Base-by-base conservation (phyloP, 2,329 filamentous ascomycete genomes). In the Colletotrichum sansevieriae region DNA sequence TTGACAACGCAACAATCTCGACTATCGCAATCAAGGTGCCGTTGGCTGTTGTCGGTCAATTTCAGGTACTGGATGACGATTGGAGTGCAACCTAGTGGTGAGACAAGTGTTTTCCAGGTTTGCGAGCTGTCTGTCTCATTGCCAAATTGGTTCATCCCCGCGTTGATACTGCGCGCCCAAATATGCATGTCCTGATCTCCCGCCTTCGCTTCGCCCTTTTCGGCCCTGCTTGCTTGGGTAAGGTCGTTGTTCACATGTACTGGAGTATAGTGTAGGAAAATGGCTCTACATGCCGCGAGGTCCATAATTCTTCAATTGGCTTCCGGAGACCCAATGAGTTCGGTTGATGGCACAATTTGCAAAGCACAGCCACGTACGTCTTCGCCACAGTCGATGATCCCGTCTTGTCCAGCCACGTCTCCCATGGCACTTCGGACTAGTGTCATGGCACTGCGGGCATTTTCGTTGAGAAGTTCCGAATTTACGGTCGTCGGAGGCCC, bases 1-100 rank as follows among this genome's bases (percentile, higher is more conserved):
- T n/a, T 54, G 49, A 54, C 49, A 37, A 54, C 15, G 35, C 49
- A 54, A 29, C 29, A n/a, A 4, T 54, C 15, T 25, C 12, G 13
- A 25, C 49, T n/a, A 52, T 52, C 29, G 33, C 33, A 22, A 35
- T 65, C 54, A 65, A 56, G 39, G 57, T 37, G 6, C 54, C 18
- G 15, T 35, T 10, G 47, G 33, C 29, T 37, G 3, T 37, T 12
- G 49, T 35, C 13, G 57, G 54, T 46, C 41, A 55, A 35, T 54
- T 13, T n/a, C 55, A 60, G 35, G 54, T 22, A 68, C 62, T 22
- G 47, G 20, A 49, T 65, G 62, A 56, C 41, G 33, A 41, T 46
- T 46, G 37, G 8, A 18, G 57, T 43, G 62, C 54, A 68, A 35
- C 11, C 39, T 46, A 10, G 39, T 25, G n/a, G 20, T 41, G 47